A percentile compares a stretch with the other conserved stretches of the same genome.
These are phyloP conservation scores for Trypanosoma boissoni DNA, from an alignment of 208 protist genomes.

Conservation along the genomic window DNA sequence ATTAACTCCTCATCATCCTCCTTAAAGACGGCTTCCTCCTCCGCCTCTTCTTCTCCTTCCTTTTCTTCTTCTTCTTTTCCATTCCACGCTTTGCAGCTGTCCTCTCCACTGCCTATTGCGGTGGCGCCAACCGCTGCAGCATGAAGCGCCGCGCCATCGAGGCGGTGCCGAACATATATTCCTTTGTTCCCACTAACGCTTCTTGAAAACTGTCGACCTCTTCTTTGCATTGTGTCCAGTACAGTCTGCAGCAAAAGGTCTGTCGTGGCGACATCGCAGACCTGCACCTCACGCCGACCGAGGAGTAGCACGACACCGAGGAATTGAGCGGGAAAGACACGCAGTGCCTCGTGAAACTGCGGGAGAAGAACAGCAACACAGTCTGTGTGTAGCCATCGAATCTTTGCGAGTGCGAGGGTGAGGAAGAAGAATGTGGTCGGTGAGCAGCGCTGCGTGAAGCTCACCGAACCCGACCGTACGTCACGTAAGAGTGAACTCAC, in stretches of 20 bases:
- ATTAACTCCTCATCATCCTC: not conserved
- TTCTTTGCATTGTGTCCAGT: conserved; percentile 34
- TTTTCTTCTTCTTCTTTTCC: too few relatives aligned
- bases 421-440: conserved; percentile 58
- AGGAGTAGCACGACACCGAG: conserved; percentile 46
- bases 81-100: too few relatives aligned
- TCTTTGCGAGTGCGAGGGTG: conserved; percentile 52
- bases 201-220: conserved; percentile 15
- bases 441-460: conserved; percentile 23
- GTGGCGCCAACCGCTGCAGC: not conserved
- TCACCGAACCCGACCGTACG: conserved; percentile 23
- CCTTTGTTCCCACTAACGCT: conserved; percentile 1
- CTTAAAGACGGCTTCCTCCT: not conserved
- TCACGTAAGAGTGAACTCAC: conserved; percentile 30
- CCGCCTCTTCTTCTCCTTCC: too few relatives aligned
- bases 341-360: conserved; percentile 40
- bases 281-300: conserved; percentile 46
- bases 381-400: conserved; percentile 38
- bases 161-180: conserved; percentile 4
- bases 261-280: conserved; percentile 31
- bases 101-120: not conserved
- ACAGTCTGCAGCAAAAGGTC: conserved; percentile 44
- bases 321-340: conserved; percentile 43
- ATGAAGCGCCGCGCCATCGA: not conserved
- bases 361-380: conserved; percentile 39